phyloP scores from a whole-genome alignment of 176 grass and related monocot genomes.

The Triticum urartu region DNA sequence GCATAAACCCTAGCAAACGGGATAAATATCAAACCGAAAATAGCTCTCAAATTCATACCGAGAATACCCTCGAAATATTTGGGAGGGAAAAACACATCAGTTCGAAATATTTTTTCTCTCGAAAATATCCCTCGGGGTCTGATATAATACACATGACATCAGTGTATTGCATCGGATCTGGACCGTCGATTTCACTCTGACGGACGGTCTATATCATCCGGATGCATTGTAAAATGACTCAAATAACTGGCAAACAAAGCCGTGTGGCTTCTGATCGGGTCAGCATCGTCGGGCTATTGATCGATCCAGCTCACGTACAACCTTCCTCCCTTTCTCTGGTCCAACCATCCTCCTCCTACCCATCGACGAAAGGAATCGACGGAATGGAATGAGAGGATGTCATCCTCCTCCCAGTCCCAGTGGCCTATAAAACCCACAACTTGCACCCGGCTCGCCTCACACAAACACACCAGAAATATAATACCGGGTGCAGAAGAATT shows the following conservation, averaged over 20 bases:
- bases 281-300: slow-evolving; percentile 6
- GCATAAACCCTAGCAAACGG: too few relatives aligned
- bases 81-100: too few relatives aligned
- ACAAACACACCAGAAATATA: background rate
- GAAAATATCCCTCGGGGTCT: too few relatives aligned
- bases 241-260: background rate
- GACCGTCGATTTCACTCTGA: too few relatives aligned
- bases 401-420: background rate
- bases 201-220: too few relatives aligned
- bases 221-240: too few relatives aligned
- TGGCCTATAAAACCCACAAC: slow-evolving; percentile 29
- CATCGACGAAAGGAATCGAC: background rate
- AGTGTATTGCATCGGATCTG: too few relatives aligned
- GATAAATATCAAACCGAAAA: too few relatives aligned
- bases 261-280: slow-evolving; percentile 25
- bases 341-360: slow-evolving; percentile 24
- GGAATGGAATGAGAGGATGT: background rate
- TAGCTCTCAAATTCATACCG: too few relatives aligned
- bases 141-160: too few relatives aligned
- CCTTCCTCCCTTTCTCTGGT: slow-evolving; percentile 18
- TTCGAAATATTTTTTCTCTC: too few relatives aligned
- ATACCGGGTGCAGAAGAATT: background rate
- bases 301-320: slow-evolving; percentile 29
- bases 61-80: too few relatives aligned
- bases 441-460: background rate